Evolutionary conservation across 176 grass and related monocot species (phyloP).

Genomic region (Oryza longistaminata): DNA sequence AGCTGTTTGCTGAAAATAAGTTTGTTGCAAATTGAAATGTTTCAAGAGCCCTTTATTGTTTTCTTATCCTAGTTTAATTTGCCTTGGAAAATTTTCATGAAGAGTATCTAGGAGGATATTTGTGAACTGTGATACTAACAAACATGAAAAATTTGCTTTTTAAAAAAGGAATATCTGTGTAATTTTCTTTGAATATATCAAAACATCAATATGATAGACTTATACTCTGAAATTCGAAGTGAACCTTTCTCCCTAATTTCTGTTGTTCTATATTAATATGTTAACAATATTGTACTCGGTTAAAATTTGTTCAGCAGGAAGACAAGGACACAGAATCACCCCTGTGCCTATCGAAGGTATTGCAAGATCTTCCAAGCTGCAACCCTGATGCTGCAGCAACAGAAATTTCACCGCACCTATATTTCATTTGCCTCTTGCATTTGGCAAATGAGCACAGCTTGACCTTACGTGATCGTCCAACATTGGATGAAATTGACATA

Average conservation of each 20-base stretch:
- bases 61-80: neutral
- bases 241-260: constrained; percentile 2
- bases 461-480: constrained; percentile 49
- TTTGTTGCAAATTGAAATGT: neutral
- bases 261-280: neutral
- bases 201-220: neutral
- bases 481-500: constrained; percentile 92
- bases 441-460: constrained; percentile 85
- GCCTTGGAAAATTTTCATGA: neutral
- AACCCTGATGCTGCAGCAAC: constrained; percentile 43
- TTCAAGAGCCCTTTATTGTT: neutral
- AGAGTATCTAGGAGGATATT: neutral
- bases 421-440: constrained; percentile 95
- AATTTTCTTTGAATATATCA: neutral
- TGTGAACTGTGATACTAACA: neutral
- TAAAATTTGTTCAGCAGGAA: constrained; percentile 37
- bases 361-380: constrained; percentile 67
- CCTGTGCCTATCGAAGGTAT: constrained; percentile 52
- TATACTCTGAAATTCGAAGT: neutral
- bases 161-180: too few relatives aligned
- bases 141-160: neutral
- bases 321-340: constrained; percentile 31
- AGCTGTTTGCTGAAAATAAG: neutral
- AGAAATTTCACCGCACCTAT: constrained; percentile 83
- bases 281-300: constrained; percentile 14